Conservation (phyloP, 2,329 filamentous ascomycete genomes). For the Fusarium musae region DNA sequence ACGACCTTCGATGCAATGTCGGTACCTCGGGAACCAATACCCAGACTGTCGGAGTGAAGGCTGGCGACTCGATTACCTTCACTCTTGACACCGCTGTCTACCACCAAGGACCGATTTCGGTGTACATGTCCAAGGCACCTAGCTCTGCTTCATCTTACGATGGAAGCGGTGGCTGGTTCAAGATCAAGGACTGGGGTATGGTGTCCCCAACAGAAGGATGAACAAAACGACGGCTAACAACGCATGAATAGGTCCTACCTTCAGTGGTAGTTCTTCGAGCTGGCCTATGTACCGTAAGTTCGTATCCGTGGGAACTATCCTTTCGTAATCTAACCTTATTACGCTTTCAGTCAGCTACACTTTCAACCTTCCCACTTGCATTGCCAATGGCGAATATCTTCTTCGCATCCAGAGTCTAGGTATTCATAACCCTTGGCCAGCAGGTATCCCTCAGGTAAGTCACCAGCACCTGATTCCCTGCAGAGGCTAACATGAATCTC, state of each 20-base stretch:
- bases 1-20: conserved; percentile 13
- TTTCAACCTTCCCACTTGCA: background rate
- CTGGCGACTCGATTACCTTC: conserved; percentile 14
- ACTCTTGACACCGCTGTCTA: conserved; percentile 7
- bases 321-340: background rate
- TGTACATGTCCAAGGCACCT: conserved; percentile 10
- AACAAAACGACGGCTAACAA: background rate
- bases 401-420: conserved; percentile 6
- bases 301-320: accelerated
- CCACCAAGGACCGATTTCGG: conserved; percentile 9
- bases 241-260: accelerated
- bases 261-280: background rate
- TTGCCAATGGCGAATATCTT: conserved; percentile 11
- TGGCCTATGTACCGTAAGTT: conserved; percentile 6
- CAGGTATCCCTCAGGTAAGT: background rate
- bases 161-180: conserved; percentile 6
- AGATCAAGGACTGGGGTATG: conserved; percentile 18
- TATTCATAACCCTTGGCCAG: conserved; percentile 12
- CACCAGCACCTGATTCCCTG: too few relatives aligned
- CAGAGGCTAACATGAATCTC: too few relatives aligned
- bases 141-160: background rate
- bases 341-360: background rate
- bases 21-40: background rate
- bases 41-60: conserved; percentile 1
- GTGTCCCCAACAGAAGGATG: background rate